phyloP scores from a whole-genome alignment of 208 protist species.

The Blastocrithidia nonstop region DNA sequence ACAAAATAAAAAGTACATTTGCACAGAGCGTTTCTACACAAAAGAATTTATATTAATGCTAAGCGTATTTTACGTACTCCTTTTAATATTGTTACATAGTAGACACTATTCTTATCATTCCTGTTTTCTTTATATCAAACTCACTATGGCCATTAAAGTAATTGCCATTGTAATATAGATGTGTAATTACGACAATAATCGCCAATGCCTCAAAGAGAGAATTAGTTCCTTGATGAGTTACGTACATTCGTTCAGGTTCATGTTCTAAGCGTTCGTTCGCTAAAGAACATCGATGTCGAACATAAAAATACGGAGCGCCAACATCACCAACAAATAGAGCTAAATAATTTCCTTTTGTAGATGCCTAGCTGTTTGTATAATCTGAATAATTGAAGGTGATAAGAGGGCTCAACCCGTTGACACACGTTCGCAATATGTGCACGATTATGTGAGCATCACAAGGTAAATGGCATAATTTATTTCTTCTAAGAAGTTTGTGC shows the following conservation, averaged over 20 bases:
- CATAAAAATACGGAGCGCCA: conserved; percentile 73
- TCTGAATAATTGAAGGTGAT: conserved; percentile 52
- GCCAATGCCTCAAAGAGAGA: conserved; percentile 67
- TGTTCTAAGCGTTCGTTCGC: too few species aligned
- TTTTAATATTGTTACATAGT: conserved; percentile 6
- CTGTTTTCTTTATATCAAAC: conserved; percentile 26
- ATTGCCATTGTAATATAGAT: conserved; percentile 29
- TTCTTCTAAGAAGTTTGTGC: too few species aligned
- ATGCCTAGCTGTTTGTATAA: conserved; percentile 27
- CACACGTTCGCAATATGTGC: conserved; percentile 50
- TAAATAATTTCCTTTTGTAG: conserved; percentile 14
- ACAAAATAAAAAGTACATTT: not conserved
- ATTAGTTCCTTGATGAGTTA: conserved; percentile 25
- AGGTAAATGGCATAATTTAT: conserved; percentile 29
- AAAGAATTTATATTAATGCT: conserved; percentile 1
- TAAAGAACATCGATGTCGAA: conserved; percentile 29
- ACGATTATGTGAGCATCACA: conserved; percentile 62
- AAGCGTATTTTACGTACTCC: not conserved
- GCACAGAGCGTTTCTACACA: not conserved
- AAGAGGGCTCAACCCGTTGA: conserved; percentile 36
- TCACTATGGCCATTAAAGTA: conserved; percentile 38
- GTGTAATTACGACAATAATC: conserved; percentile 37
- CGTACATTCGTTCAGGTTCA: conserved; percentile 7
- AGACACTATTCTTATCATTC: conserved; percentile 12
- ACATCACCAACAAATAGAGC: conserved; percentile 53